Percentiles rank a stretch among this genome's conserved stretches.
Evolutionary conservation across 2,329 filamentous ascomycete genomes (phyloP).

Genomic region (Paecilomyces sp.): DNA sequence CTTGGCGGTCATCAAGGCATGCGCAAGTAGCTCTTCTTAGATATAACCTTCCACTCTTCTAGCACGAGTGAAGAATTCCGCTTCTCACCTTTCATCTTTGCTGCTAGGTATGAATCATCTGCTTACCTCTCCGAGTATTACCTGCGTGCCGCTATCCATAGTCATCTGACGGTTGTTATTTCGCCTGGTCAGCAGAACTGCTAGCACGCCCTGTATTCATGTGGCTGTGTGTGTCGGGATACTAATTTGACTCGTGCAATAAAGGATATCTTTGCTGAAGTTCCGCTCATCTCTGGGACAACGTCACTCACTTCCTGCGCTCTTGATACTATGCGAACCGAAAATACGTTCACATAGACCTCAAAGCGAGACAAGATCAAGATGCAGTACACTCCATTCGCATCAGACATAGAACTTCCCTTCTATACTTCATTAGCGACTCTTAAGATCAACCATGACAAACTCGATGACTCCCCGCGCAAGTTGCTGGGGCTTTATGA

Average conservation of each 20-base stretch:
- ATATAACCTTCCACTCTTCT: neutral
- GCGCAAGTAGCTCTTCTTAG: neutral
- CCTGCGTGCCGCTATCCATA: neutral
- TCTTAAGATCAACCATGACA: slow-evolving; percentile 94
- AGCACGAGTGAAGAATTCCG: neutral
- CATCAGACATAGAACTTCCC: slow-evolving; percentile 87
- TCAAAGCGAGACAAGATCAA: slow-evolving; percentile 30
- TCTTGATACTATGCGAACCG: neutral
- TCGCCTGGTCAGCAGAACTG: neutral
- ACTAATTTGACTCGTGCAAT: neutral
- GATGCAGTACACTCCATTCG: slow-evolving; percentile 79
- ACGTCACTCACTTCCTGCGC: neutral
- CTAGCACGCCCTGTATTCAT: neutral
- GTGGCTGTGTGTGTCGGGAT: neutral
- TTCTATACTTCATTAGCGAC: slow-evolving; percentile 92
- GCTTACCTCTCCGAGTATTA: neutral
- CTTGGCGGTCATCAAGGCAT: neutral
- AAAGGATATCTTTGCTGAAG: neutral
- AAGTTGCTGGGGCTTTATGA: slow-evolving; percentile 85
- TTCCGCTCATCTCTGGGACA: neutral
- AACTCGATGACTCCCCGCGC: slow-evolving; percentile 87
- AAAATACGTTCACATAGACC: slow-evolving; percentile 1
- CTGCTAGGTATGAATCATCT: neutral
- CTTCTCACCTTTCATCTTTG: neutral
- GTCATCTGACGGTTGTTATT: neutral